Evolutionary conservation across 768 basidiomycete species (phyloP), one percentile per base, ranked within the genome.

Genomic region (Hygrophoropsis aurantiaca): DNA sequence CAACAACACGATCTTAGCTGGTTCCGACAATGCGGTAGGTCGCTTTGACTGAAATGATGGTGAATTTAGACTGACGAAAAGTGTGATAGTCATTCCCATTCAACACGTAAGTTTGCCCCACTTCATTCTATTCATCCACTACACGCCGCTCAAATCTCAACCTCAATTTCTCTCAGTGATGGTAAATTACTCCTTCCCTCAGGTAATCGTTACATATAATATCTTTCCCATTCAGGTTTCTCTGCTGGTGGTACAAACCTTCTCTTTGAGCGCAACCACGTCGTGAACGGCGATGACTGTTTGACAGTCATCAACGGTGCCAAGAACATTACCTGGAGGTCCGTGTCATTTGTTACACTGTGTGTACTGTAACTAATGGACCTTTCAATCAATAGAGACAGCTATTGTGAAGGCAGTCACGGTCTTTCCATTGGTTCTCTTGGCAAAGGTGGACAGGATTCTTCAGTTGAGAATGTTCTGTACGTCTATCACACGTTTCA

Each of bases 241-340:
- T 79, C 77, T 33, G 79, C 80, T 9, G 75, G 74, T 11, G 82
- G 82, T 11, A 74, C 70, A 3, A 73, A 83, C 55, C 58, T 82
- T 52, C 64, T 83, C 2, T 80, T 84, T 50, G 82, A 83, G 55
- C 67, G 78, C 56, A 83, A 82, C 46, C 58, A 74, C 49, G 66
- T 85, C 33, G 67, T 72, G 40, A 84, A 82, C 44, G 82, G 81
- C 3, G 82, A 84, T 46, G 82, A 84, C 56, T 84, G 82, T 41
- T 56, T 84, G 18, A 78, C 82, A 3, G 78, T 83, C 35, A 74
- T 75, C 1, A 80, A 63, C 53, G 80, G 80, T 13, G 77, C 79
- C 2, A 76, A 73, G 49, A 77, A 80, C 47, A 78, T 83, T 35
- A 67, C 70, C 46, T 82, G 75, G 64, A 63, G 70, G 73, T 72